phyloP scores from a whole-genome alignment of 257 asterid species.

The Capsicum chinense region DNA sequence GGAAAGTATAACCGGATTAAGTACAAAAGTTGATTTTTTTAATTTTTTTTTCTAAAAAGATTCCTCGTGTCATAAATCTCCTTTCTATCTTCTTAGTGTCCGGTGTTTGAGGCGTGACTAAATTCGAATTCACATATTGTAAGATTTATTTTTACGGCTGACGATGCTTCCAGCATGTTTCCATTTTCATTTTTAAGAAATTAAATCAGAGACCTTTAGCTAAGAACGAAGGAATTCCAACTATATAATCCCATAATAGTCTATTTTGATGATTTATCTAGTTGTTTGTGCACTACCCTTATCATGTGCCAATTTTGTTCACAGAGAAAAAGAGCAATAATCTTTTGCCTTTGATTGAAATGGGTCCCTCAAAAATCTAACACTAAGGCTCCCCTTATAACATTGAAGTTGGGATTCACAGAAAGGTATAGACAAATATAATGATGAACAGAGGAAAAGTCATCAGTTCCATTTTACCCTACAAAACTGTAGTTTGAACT shows the following conservation, averaged over 20 bases:
- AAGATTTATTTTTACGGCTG: no score
- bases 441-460: slow-evolving; percentile 50
- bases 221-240: no score
- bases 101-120: no score
- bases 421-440: slow-evolving; percentile 40
- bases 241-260: no score
- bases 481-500: slow-evolving; percentile 37
- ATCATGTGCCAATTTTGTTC: slow-evolving; percentile 41
- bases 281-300: slow-evolving; percentile 60
- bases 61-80: no score
- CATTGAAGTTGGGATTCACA: slow-evolving; percentile 45
- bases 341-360: neutral
- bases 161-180: no score
- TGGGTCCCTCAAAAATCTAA: slow-evolving; percentile 25
- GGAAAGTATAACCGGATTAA: slow-evolving; percentile 35
- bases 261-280: slow-evolving; percentile 34
- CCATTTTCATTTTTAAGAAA: no score
- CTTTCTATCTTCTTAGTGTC: no score
- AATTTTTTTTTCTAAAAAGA: no score
- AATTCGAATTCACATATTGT: no score
- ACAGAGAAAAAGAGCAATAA: neutral
- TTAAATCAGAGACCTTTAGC: no score
- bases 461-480: slow-evolving; percentile 44
- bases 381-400: slow-evolving; percentile 53
- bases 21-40: slow-evolving; percentile 31